Conservation (phyloP, 805 yeast species). For the Metschnikowia henanensis region DNA sequence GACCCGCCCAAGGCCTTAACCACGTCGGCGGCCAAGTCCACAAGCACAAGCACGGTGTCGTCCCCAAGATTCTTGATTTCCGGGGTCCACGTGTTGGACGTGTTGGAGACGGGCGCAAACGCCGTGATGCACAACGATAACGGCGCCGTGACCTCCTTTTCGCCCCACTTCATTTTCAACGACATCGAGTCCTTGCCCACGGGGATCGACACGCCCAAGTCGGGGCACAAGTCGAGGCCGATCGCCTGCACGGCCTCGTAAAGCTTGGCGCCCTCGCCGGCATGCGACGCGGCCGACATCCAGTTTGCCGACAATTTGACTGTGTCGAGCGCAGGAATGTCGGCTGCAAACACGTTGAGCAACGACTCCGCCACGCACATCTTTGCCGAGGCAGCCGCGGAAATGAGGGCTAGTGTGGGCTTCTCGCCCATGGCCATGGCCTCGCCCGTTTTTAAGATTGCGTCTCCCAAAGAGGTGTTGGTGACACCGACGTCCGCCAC, state of each 20-base stretch:
- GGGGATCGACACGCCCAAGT: slow-evolving; percentile 86
- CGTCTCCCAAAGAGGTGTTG: slow-evolving; percentile 81
- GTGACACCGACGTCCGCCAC: slow-evolving; percentile 99
- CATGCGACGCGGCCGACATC: slow-evolving; percentile 97
- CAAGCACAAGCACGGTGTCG: slow-evolving; percentile 68
- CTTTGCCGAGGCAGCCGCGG: slow-evolving; percentile 89
- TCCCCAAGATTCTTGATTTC: slow-evolving; percentile 53
- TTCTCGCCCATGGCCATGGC: slow-evolving; percentile 97
- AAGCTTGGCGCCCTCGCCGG: slow-evolving; percentile 92
- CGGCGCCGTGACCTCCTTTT: slow-evolving; percentile 94
- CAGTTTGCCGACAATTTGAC: slow-evolving; percentile 95
- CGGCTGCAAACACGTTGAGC: slow-evolving; percentile 86
- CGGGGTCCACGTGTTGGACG: slow-evolving; percentile 96
- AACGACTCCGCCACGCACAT: slow-evolving; percentile 95
- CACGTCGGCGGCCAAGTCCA: slow-evolving; percentile 66
- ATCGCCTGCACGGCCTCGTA: slow-evolving; percentile 98
- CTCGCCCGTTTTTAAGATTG: slow-evolving; percentile 80
- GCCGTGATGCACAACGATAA: slow-evolving; percentile 89
- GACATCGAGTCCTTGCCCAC: slow-evolving; percentile 99
- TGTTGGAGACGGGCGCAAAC: slow-evolving; percentile 81
- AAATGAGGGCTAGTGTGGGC: slow-evolving; percentile 85
- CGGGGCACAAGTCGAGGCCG: slow-evolving; percentile 93
- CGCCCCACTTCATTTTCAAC: slow-evolving; percentile 98
- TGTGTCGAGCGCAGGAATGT: slow-evolving; percentile 68
- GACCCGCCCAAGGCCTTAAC: slow-evolving; percentile 82